Percentiles rank a stretch among this genome's conserved stretches.
Conservation (phyloP, 2,329 filamentous ascomycete species). For the Colletotrichum cordylinicola region DNA sequence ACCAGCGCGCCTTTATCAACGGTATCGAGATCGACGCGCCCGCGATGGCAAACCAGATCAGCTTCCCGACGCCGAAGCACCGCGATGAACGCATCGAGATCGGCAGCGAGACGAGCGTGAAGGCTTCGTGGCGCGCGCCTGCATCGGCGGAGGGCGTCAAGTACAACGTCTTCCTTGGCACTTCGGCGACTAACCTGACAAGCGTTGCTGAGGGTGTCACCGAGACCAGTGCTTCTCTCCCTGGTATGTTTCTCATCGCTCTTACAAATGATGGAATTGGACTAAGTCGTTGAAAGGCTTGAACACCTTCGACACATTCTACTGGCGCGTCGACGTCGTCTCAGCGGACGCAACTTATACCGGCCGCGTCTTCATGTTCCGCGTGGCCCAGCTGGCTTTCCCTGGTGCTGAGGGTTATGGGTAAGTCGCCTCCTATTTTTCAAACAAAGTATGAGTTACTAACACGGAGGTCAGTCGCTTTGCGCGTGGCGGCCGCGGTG, state of each 20-base stretch:
- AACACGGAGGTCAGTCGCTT: constrained; percentile 24
- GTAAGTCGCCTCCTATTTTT: constrained; percentile 2
- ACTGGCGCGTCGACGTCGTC: constrained; percentile 36
- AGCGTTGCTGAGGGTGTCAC: constrained; percentile 21
- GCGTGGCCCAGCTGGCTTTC: constrained; percentile 38
- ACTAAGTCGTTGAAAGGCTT: neutral
- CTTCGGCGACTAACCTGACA: constrained; percentile 12
- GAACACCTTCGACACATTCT: constrained; percentile 31
- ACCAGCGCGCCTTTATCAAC: constrained; percentile 32
- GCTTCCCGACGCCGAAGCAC: constrained; percentile 32
- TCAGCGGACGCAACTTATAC: constrained; percentile 21
- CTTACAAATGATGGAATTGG: fast-evolving
- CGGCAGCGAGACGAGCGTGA: constrained; percentile 12
- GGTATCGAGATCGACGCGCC: constrained; percentile 35
- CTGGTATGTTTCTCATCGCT: neutral
- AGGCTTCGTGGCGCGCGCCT: constrained; percentile 28
- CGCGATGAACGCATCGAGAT: constrained; percentile 32
- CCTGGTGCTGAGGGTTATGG: constrained; percentile 42
- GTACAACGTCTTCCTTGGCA: constrained; percentile 34
- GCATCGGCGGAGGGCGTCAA: constrained; percentile 19
- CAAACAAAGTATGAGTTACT: neutral
- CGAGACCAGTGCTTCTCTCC: neutral
- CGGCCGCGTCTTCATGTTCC: constrained; percentile 34
- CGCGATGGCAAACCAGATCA: constrained; percentile 26
- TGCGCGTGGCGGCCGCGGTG: constrained; percentile 39